Evolutionary conservation across 305 asterid species (phyloP), one percentile per base, ranked within the genome.

Genomic region (Solanum hybrid): DNA sequence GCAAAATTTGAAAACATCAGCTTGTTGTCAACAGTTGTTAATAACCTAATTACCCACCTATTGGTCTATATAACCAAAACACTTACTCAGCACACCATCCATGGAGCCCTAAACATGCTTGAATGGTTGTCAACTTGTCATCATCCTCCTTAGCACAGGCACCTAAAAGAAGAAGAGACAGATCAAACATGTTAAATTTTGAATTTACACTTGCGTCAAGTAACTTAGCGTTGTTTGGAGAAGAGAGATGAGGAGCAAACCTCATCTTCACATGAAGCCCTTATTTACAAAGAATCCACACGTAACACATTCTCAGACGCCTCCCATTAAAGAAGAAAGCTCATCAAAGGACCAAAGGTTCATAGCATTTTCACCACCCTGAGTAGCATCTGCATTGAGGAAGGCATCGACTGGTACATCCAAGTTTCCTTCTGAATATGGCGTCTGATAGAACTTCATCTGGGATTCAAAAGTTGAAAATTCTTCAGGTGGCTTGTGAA

Each of bases 301-400:
- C 11, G 26, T 57, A 76, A 22, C 28, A 64, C 73, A 8, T 64
- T 64, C 73, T 64, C 92, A 97, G 86, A 89, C 92, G 35, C 94
- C 91, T 51, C 92, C 95, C 94, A 95, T 84, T 91, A 96, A 37
- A 26, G 96, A 91, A 7, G 95, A 91, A 80, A 94, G 91, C 74
- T 95, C 98, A 42, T 95, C 98, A 14, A 96, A 94, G 76, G 95
- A 89, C 99, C 99, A 97, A 73, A 97, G 95, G 91, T 93, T 94
- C 94, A 93, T 91, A 29, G 91, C 90, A 26, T 92, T 94, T 34
- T 90, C 98, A 77, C 90, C 93, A 57, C 95, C 97, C 92, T 92
- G 96, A 92, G 92, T 87, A 29, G 91, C 86, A 24, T 93, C 96
- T 88, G 95, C 97, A 36, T 93, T 92, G 64, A 97, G 96, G 13